These are phyloP conservation scores for Flaveria brownii DNA, from an alignment of 129 eudicot genomes.

Conservation along the genomic window DNA sequence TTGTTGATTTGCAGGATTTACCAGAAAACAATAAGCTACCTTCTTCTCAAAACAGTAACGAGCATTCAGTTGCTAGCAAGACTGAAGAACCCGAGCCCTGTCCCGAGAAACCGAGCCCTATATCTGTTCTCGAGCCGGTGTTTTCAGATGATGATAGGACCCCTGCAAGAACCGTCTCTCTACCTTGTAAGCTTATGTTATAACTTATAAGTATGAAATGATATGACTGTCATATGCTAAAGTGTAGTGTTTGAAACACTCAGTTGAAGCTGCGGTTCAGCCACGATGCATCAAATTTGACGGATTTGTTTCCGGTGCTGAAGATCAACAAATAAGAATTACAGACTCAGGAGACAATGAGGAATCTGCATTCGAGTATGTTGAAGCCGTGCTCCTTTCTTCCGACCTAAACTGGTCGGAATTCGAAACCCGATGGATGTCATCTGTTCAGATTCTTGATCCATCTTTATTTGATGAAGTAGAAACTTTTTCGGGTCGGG, in stretches of 20 bases:
- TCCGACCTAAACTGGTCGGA: conserved; percentile 88
- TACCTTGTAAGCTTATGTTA: conserved; percentile 48
- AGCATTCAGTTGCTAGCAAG: conserved; percentile 35
- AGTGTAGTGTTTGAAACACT: conserved; percentile 12
- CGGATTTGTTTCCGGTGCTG: conserved; percentile 36
- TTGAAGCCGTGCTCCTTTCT: conserved; percentile 81
- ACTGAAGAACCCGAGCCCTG: conserved; percentile 30
- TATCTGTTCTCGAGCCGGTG: conserved; percentile 79
- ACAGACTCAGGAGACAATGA: conserved; percentile 51
- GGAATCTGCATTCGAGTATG: conserved; percentile 81
- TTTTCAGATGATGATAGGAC: conserved; percentile 73
- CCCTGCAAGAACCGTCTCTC: conserved; percentile 58
- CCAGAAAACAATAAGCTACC: conserved; percentile 30
- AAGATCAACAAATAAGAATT: conserved; percentile 45
- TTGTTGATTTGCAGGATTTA: conserved; percentile 50
- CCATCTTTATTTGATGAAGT: conserved; percentile 78
- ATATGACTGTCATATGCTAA: not conserved
- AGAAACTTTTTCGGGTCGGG: conserved; percentile 63
- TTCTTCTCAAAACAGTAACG: conserved; percentile 37
- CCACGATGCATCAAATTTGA: conserved; percentile 72
- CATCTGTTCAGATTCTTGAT: conserved; percentile 59
- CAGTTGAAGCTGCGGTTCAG: conserved; percentile 57
- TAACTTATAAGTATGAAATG: not conserved
- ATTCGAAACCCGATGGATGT: conserved; percentile 70
- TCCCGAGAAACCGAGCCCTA: conserved; percentile 66